Conservation (phyloP, 2,329 filamentous ascomycete species). For the Zymoseptoria crescenta region DNA sequence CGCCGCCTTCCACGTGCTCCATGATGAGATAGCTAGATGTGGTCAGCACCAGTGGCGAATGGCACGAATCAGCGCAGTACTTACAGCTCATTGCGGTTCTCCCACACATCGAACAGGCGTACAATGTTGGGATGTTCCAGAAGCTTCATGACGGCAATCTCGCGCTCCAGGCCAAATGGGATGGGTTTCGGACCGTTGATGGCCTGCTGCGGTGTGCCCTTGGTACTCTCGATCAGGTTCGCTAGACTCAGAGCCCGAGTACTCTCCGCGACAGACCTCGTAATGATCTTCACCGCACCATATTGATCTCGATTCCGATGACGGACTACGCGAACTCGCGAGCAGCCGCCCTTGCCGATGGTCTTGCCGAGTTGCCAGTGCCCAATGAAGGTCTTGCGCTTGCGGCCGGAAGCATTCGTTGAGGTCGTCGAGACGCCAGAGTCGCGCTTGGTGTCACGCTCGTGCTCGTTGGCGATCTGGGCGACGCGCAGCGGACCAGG, state of each 20-base stretch:
- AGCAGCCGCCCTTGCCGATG: constrained; percentile 82
- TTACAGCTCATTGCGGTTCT: constrained; percentile 90
- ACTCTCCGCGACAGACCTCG: constrained; percentile 67
- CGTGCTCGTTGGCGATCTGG: constrained; percentile 40
- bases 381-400: constrained; percentile 65
- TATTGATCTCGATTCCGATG: constrained; percentile 63
- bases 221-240: constrained; percentile 68
- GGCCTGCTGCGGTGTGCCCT: constrained; percentile 25
- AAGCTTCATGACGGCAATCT: constrained; percentile 94
- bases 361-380: constrained; percentile 90
- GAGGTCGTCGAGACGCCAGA: constrained; percentile 50
- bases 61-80: constrained; percentile 28
- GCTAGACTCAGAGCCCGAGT: constrained; percentile 80
- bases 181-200: constrained; percentile 28
- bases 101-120: constrained; percentile 93
- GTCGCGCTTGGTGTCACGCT: constrained; percentile 43
- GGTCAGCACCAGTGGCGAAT: constrained; percentile 17
- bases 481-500: constrained; percentile 48
- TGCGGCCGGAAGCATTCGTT: constrained; percentile 44
- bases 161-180: constrained; percentile 82
- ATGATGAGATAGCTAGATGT: constrained; percentile 75
- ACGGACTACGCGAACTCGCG: constrained; percentile 75
- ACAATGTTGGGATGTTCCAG: constrained; percentile 94
- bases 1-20: constrained; percentile 78
- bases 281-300: constrained; percentile 93